Conservation (phyloP, 495 filamentous ascomycete species). For the Pyrenula aspistea region DNA sequence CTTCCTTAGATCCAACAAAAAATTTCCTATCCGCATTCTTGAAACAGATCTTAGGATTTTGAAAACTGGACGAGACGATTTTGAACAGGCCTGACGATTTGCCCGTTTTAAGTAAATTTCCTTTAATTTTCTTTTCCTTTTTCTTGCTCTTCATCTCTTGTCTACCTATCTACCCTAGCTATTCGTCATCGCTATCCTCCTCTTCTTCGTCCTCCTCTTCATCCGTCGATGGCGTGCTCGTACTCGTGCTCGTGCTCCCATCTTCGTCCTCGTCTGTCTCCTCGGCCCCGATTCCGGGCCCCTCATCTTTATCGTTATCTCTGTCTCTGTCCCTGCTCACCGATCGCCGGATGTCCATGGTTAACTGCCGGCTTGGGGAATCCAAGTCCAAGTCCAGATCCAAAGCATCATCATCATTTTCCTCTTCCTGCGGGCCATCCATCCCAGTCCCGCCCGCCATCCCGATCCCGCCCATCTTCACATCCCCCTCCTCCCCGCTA, state of each 20-base stretch:
- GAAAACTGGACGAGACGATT: too few relatives aligned
- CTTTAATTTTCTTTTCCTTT: too few relatives aligned
- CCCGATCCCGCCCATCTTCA: neutral
- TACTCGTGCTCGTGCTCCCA: neutral
- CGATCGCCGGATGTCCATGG: neutral
- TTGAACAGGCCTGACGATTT: too few relatives aligned
- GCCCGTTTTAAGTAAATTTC: too few relatives aligned
- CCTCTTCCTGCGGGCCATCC: too few relatives aligned
- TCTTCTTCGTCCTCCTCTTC: neutral
- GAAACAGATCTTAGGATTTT: too few relatives aligned
- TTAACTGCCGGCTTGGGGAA: constrained; percentile 11
- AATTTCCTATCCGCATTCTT: too few relatives aligned
- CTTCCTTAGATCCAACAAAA: too few relatives aligned
- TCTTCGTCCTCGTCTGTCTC: neutral
- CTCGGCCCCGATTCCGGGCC: neutral
- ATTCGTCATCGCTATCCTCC: neutral
- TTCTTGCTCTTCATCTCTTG: too few relatives aligned
- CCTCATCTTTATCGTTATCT: neutral
- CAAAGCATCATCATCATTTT: constrained; percentile 8
- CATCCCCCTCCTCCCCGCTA: neutral
- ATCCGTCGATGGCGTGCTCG: neutral
- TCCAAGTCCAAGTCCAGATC: constrained; percentile 7
- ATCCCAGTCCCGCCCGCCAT: too few relatives aligned
- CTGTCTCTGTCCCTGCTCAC: neutral
- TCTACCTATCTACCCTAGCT: neutral